Conservation (phyloP, 1,284 basidiomycete genomes). For the Trametes sp. region DNA sequence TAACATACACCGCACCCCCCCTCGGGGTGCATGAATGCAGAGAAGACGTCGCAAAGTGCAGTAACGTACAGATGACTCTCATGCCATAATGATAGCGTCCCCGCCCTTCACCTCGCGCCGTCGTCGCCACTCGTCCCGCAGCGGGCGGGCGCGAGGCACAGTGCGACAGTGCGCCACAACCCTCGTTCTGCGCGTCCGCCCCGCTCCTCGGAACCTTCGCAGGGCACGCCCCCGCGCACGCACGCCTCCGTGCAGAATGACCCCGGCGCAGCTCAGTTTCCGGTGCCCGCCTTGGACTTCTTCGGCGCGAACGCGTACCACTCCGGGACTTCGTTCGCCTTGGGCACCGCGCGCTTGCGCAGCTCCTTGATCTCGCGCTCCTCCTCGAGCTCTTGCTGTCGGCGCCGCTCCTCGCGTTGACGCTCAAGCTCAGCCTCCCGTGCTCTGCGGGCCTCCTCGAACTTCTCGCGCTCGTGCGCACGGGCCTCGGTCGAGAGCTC, state of each 20-base stretch:
- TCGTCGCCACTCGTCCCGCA: conserved; percentile 5
- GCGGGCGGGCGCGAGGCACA: conserved; percentile 11
- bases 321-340: conserved; percentile 73
- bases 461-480: conserved; percentile 65
- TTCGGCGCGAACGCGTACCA: conserved; percentile 75
- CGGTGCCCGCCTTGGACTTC: conserved; percentile 35
- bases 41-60: conserved; percentile 12
- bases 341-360: conserved; percentile 67
- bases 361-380: conserved; percentile 62
- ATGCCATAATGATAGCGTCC: conserved; percentile 25
- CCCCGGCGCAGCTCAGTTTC: conserved; percentile 11
- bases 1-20: conserved; percentile 4
- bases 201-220: conserved; percentile 13
- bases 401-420: conserved; percentile 50
- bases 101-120: conserved; percentile 10
- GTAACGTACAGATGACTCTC: conserved; percentile 30
- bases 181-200: conserved; percentile 16
- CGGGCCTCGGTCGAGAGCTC: conserved; percentile 61
- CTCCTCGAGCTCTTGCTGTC: conserved; percentile 58
- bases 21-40: conserved; percentile 11
- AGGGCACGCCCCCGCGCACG: not conserved
- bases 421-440: conserved; percentile 61
- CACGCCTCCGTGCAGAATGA: not conserved
- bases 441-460: conserved; percentile 62
- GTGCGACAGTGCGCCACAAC: conserved; percentile 20